Base-by-base conservation (phyloP, 768 basidiomycete genomes). In the Clitopilus passeckerianus region DNA sequence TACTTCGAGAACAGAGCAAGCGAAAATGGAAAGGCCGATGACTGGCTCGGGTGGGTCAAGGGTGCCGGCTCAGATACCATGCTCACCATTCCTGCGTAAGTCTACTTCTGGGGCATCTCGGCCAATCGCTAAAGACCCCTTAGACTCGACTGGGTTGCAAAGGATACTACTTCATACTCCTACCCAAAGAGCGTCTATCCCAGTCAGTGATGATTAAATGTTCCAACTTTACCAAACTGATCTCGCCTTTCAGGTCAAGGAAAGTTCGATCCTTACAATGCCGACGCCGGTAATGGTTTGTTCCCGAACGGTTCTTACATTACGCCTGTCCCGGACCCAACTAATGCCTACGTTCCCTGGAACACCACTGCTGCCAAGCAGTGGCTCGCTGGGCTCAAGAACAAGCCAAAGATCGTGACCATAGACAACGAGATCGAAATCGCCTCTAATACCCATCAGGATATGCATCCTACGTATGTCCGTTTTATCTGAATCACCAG, bases 341-440 rank as follows among this genome's bases (percentile, higher is more conserved):
- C 59, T n/a, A 65, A 54, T 43, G 80, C 64, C 1, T 84, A 84
- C 67, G 72, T 72, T 1, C 63, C 77, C 0, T 84, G 82, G 82
- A 82, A 81, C 63, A 75, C 76, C 16, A 68, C 77, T 30, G 62
- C 72, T 22, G 80, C 77, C 0, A 71, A 70, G 55, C 64, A 69
- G 24, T 83, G 81, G 82, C 74, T 84, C 5, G 65, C 71, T 9
- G 76, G 74, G 6, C 66, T 84, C 37, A 66, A 65, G 46, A 76
- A 82, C 71, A 82, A 81, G 65, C 82, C 82, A 0, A 70, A 67
- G 3, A 70, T 82, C 50, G 74, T 82, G 14, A 71, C 79, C 5
- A 73, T 84, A 58, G 82, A 84, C 65, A 84, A 84, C 65, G 82
- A 84, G 66, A 83, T 84, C 15, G 82, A 84, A 65, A 84, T 84